These are phyloP conservation scores for Penicillium mononematosum DNA, from an alignment of 495 filamentous ascomycete species.

Conservation along the genomic window DNA sequence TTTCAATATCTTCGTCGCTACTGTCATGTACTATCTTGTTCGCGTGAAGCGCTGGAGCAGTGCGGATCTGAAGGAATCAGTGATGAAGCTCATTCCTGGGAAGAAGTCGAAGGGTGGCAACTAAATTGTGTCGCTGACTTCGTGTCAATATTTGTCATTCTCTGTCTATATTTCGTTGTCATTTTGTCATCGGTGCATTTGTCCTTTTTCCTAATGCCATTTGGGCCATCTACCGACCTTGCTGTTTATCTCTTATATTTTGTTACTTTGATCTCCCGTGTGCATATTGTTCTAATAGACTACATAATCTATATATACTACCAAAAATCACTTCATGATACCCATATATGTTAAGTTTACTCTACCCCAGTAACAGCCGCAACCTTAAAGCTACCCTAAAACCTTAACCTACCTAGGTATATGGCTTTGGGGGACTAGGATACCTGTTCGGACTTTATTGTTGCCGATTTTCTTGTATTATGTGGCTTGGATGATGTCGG, in stretches of 20 bases:
- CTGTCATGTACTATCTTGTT: conserved; percentile 49
- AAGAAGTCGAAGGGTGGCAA: conserved; percentile 18
- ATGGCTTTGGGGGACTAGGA: too few species aligned
- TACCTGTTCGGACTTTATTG: too few species aligned
- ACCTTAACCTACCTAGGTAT: too few species aligned
- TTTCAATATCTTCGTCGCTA: conserved; percentile 48
- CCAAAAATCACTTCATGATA: not conserved
- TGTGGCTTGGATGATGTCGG: too few species aligned
- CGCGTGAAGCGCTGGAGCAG: conserved; percentile 39
- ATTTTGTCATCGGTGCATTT: not conserved
- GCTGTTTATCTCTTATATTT: not conserved
- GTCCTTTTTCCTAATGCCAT: not conserved
- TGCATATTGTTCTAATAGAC: not conserved
- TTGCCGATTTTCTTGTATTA: too few species aligned
- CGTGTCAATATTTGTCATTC: not conserved
- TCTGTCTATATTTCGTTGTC: conserved; percentile 9
- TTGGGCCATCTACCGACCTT: not conserved
- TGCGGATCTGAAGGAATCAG: conserved; percentile 24
- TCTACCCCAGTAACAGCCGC: conserved; percentile 28
- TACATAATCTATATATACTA: not conserved
- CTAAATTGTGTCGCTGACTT: conserved; percentile 3
- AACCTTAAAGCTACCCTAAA: conserved; percentile 17
- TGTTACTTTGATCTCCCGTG: not conserved
- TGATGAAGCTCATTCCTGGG: conserved; percentile 12
- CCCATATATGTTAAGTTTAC: conserved; percentile 2